Conservation (phyloP, 306 rosid species). For the Canavalia ensiformis region DNA sequence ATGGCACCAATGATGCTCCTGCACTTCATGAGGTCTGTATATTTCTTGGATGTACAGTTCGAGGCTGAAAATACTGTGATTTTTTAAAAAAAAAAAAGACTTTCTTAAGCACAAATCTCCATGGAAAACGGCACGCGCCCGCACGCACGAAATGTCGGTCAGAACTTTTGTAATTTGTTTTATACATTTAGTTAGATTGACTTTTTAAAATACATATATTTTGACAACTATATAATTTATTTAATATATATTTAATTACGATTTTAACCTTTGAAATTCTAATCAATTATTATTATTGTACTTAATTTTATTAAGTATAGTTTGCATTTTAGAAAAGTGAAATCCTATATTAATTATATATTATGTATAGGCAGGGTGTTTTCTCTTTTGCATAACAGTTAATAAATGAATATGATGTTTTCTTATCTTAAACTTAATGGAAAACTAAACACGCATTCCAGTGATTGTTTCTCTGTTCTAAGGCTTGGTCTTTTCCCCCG, state of each 20-base stretch:
- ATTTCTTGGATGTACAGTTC: conserved; percentile 43
- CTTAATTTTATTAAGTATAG: neutral
- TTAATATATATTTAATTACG: neutral
- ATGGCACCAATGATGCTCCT: conserved; percentile 99
- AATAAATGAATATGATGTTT: neutral
- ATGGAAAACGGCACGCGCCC: neutral
- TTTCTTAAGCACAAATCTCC: neutral
- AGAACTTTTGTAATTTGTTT: neutral
- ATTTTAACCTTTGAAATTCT: neutral
- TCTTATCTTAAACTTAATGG: neutral
- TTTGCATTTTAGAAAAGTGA: neutral
- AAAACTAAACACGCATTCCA: neutral
- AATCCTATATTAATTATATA: neutral
- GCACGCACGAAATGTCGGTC: no score
- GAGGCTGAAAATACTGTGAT: no score
- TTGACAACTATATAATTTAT: no score
- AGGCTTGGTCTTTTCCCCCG: no score
- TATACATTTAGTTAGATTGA: neutral
- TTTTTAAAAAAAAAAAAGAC: no score
- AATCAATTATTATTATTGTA: neutral
- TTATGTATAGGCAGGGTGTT: neutral
- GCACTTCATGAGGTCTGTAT: conserved; percentile 95
- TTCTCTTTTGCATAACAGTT: neutral
- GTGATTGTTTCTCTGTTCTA: neutral
- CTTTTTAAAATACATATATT: neutral